Evolutionary conservation across 2,329 filamentous ascomycete genomes (phyloP).

Genomic region (Zasmidium citrigriseum): DNA sequence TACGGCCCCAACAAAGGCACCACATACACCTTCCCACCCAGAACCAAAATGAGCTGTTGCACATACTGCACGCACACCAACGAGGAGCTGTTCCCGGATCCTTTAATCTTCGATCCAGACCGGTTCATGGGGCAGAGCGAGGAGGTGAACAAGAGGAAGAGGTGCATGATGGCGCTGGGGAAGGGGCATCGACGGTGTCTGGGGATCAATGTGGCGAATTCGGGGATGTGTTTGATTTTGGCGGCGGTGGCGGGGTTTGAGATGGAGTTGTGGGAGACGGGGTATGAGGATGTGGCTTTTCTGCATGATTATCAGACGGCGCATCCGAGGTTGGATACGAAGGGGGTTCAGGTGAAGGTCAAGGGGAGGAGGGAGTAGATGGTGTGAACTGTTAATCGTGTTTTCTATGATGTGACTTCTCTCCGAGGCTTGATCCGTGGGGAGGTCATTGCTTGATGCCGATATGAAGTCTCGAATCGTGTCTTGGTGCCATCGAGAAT

Average conservation of each 20-base stretch:
- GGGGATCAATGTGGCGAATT: constrained; percentile 7
- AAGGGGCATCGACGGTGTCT: constrained; percentile 10
- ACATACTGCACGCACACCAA: constrained; percentile 3
- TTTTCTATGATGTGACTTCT: too few species aligned
- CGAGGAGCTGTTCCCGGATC: constrained; percentile 2
- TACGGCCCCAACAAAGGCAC: constrained; percentile 28
- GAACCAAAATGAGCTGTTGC: not conserved
- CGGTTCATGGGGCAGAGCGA: constrained; percentile 5
- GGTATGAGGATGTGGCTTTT: constrained; percentile 8
- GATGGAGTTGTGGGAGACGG: constrained; percentile 8
- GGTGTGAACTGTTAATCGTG: not conserved
- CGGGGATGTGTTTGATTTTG: constrained; percentile 9
- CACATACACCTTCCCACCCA: not conserved
- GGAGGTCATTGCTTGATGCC: too few species aligned
- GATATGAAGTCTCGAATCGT: too few species aligned
- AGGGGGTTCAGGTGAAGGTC: constrained; percentile 7
- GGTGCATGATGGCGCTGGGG: constrained; percentile 7
- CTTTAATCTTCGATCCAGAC: constrained; percentile 1
- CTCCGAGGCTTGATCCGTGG: too few species aligned
- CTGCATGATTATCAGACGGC: constrained; percentile 11
- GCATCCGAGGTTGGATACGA: constrained; percentile 9
- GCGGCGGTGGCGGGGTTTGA: constrained; percentile 4
- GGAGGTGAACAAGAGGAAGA: constrained; percentile 5
- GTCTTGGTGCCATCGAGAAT: too few species aligned
- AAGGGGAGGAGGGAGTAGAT: not conserved